phyloP scores from a whole-genome alignment of 257 asterid species.

The Striga asiatica region DNA sequence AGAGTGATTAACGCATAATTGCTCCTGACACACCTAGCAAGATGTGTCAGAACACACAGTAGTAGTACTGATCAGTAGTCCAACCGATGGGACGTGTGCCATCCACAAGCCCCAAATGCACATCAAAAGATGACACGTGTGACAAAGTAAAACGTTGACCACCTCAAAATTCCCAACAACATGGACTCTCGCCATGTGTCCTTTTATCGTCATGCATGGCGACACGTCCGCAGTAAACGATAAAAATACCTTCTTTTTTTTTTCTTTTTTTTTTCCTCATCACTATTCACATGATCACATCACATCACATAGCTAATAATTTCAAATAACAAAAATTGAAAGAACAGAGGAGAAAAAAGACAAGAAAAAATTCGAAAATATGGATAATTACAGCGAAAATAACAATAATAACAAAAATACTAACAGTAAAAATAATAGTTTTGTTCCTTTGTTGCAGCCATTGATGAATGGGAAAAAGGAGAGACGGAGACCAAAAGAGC shows the following conservation, averaged over 20 bases:
- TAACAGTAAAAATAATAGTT: no score
- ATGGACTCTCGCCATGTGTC: constrained; percentile 25
- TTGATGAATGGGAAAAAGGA: constrained; percentile 1
- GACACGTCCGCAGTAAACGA: constrained; percentile 24
- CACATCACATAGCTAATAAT: background rate
- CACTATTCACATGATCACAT: no score
- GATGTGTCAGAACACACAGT: background rate
- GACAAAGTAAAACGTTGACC: constrained; percentile 12
- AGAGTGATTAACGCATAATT: no score
- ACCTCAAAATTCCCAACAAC: constrained; percentile 6
- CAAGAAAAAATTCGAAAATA: background rate
- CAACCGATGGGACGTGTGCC: no score
- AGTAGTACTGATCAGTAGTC: no score
- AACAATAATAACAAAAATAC: background rate
- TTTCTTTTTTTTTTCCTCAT: no score
- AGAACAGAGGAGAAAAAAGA: background rate
- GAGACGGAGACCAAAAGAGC: constrained; percentile 46
- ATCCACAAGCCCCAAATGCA: constrained; percentile 16
- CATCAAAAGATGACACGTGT: constrained; percentile 18
- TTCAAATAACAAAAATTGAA: background rate
- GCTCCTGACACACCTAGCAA: no score
- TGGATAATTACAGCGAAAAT: constrained; percentile 2
- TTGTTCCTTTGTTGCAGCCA: constrained; percentile 21
- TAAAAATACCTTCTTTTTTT: no score
- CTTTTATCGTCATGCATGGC: constrained; percentile 17